Evolutionary conservation across 2,329 filamentous ascomycete species (phyloP).

Genomic region (Xylariales sp.): DNA sequence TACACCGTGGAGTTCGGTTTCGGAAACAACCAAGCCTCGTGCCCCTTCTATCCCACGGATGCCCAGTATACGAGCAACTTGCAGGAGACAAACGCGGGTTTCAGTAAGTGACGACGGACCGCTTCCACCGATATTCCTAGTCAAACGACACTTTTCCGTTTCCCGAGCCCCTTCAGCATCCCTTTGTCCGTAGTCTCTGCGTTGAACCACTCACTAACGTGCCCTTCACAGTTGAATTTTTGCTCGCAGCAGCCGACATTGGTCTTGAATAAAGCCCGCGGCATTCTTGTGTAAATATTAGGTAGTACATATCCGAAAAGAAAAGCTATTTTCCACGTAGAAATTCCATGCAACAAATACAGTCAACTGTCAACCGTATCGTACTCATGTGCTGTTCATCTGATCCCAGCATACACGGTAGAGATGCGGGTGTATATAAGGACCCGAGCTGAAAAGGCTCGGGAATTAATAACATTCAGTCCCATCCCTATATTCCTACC

Average conservation of each 20-base stretch:
- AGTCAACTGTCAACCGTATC: background rate
- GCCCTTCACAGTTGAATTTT: slow-evolving; percentile 54
- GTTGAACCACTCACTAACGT: slow-evolving; percentile 1
- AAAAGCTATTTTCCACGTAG: background rate
- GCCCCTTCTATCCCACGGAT: slow-evolving; percentile 60
- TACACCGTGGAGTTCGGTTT: slow-evolving; percentile 63
- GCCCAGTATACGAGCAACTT: slow-evolving; percentile 58
- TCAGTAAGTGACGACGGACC: slow-evolving; percentile 48
- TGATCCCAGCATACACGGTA: background rate
- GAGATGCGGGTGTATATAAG: no score
- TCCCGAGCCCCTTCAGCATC: no score
- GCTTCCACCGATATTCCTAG: background rate
- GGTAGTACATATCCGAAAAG: background rate
- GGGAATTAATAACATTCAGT: no score
- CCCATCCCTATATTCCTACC: no score
- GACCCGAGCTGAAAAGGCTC: no score
- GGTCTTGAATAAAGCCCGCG: slow-evolving; percentile 36
- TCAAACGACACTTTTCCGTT: background rate
- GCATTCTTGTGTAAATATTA: background rate
- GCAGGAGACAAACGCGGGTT: slow-evolving; percentile 57
- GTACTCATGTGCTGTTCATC: background rate
- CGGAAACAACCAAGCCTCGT: slow-evolving; percentile 48
- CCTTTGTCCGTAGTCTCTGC: background rate
- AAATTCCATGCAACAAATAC: background rate
- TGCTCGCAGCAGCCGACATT: slow-evolving; percentile 46